Base-by-base conservation (phyloP, 2,329 filamentous ascomycete species). In the Xylaria sp. region DNA sequence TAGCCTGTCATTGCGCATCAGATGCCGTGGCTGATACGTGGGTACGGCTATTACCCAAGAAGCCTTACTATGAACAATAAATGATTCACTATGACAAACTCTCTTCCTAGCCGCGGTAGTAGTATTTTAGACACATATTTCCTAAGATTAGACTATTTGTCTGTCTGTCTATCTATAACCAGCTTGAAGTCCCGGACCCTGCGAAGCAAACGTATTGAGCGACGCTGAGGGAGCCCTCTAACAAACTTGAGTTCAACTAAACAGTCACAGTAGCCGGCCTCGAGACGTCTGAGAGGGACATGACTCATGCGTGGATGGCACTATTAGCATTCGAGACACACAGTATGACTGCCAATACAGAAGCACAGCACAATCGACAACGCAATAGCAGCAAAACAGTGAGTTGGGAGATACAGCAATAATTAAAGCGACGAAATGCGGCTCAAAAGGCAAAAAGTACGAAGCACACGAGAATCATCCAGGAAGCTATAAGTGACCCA, bases 81-180 rank as follows among this genome's bases (percentile, higher is more conserved):
- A 60, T 65, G 63, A 65, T 48, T 60, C 63, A 65, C 20, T 25
- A 31, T 54, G 23, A 28, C 23, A 23, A 55, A 55, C 28, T 55
- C 13, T 28, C 37, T 34, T 37, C 18, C 51, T 3, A 12, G 18
- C 28, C 28, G 28, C 28, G 28, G 28, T 3, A 28, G 28, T 28
- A 28, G 28, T 28, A 28, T 28, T 28, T 28, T 3, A 28, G 28
- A 28, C 28, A 28, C 28, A 28, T 28, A 28, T 28, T 28, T 28
- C 28, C 28, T 3, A 28, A 28, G 28, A 28, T 3, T 3, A 6
- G 28, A 28, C 28, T 28, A 28, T 28, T 3, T 28, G 3, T 28
- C 28, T 28, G 28, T 28, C 28, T 28, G 28, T 28, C 28, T 28
- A 28, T 37, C 5, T 2, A 37, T 37, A 37, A 7, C 34, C 28